A percentile compares a stretch with the other conserved stretches of the same genome.
phyloP scores from a whole-genome alignment of 805 yeast genomes.

The Teunomyces funiuensis region DNA sequence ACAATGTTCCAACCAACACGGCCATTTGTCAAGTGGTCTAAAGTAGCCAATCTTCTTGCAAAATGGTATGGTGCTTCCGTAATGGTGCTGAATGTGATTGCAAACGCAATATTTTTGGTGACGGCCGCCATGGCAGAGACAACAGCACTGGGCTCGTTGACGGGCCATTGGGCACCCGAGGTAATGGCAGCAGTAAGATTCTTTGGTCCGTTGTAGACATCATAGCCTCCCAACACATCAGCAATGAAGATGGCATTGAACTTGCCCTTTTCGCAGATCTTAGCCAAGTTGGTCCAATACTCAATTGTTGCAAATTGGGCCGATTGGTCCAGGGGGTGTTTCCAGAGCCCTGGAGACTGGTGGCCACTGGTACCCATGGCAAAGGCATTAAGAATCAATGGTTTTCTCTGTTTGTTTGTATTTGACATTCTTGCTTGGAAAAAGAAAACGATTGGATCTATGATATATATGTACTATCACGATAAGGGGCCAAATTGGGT shows the following conservation, averaged over 20 bases:
- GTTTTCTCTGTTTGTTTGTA: not conserved
- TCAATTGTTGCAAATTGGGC: constrained; percentile 4
- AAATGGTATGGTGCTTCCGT: constrained; percentile 7
- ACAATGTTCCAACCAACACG: constrained; percentile 8
- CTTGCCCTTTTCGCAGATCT: constrained; percentile 5
- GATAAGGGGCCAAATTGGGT: not conserved
- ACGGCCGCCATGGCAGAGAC: constrained; percentile 8
- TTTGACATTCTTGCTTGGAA: not conserved
- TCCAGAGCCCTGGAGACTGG: constrained; percentile 7
- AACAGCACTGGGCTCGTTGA: constrained; percentile 8
- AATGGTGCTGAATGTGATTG: constrained; percentile 7
- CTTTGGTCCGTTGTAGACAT: constrained; percentile 7
- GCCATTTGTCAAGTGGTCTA: constrained; percentile 7
- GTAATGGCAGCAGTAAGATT: constrained; percentile 3
- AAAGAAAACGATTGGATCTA: too few species aligned
- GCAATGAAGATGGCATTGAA: constrained; percentile 7
- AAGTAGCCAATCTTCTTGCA: constrained; percentile 6
- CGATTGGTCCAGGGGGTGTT: constrained; percentile 5
- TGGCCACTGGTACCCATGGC: constrained; percentile 6
- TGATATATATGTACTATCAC: too few species aligned
- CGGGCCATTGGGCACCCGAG: constrained; percentile 8
- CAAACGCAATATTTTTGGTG: constrained; percentile 6
- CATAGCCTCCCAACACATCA: constrained; percentile 7
- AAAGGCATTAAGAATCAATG: constrained; percentile 4
- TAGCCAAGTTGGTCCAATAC: constrained; percentile 7